Evolutionary conservation across 768 basidiomycete genomes (phyloP), one percentile per base, ranked within the genome.

Genomic region (Porphyrellus cyaneotinctus): DNA sequence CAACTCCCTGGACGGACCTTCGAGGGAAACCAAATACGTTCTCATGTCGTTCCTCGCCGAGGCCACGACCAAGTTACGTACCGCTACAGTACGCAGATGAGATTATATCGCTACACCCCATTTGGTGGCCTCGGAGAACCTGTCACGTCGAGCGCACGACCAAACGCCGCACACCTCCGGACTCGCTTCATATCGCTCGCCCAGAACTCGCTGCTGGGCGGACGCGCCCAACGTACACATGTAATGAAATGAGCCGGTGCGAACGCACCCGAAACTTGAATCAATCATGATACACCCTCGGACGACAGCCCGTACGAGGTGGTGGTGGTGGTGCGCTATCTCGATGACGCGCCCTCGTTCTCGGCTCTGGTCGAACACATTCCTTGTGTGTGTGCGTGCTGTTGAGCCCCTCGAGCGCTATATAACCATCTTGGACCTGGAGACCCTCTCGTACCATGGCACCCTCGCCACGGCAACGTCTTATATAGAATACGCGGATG

Each of bases 181-280:
- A 36, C 7, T 17, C 7, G 13, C 35, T n/a, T 8, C 17, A 36
- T 28, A 28, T 9, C 26, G 26, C 26, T 28, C 26, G 26, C 26
- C 26, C 5, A 28, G 26, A 28, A 28, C 26, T 4, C 26, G 26
- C 4, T 9, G 26, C 26, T 28, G 26, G 26, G 26, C 5, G 5
- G 26, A 23, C 30, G 13, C 57, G 33, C 45, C n/a, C 18, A 12
- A 58, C 26, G n/a, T n/a, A 15, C 15, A 33, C 13, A 15, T 55
- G 59, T 58, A 61, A 64, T 54, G 39, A 58, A 58, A 50, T 35
- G 28, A 48, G 20, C 47, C 33, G 41, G 11, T 22, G 43, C 33
- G 31, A n/a, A n/a, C n/a, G n/a, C n/a, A n/a, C n/a, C n/a, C n/a
- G n/a, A 20, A 43, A 18, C 30, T 17, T 31, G 39, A 38, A 32